Conservation (phyloP, 208 protist genomes). For the Leptomonas pyrrhocoris region DNA sequence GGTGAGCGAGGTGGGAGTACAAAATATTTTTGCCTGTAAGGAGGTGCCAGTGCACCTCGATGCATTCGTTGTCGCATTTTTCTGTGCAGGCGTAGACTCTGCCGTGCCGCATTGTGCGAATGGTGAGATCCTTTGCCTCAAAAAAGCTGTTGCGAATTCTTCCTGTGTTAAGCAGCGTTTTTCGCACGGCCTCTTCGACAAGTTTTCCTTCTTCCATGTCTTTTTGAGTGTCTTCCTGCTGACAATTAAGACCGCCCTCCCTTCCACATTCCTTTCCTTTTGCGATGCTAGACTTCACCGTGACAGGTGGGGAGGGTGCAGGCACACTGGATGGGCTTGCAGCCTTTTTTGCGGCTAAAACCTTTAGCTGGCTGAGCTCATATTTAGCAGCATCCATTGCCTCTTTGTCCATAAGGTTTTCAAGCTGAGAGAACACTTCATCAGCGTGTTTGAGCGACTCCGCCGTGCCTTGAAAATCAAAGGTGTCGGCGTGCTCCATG, state of each 20-base stretch:
- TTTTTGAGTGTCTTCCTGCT: slow-evolving; percentile 12
- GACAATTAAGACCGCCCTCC: neutral
- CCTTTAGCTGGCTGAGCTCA: slow-evolving; percentile 11
- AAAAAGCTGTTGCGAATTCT: slow-evolving; percentile 82
- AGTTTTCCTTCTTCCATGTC: slow-evolving; percentile 12
- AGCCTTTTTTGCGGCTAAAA: slow-evolving; percentile 12
- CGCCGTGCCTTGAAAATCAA: slow-evolving; percentile 49
- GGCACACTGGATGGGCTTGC: slow-evolving; percentile 3
- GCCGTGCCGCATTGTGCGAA: slow-evolving; percentile 71
- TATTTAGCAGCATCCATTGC: slow-evolving; percentile 9
- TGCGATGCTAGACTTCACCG: no score
- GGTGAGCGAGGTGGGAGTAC: slow-evolving; percentile 78
- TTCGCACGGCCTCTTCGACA: slow-evolving; percentile 33
- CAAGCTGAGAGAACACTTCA: slow-evolving; percentile 50
- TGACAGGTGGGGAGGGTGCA: neutral
- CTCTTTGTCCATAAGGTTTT: slow-evolving; percentile 39
- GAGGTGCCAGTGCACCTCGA: slow-evolving; percentile 90
- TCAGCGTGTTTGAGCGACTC: slow-evolving; percentile 51
- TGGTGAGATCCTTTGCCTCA: slow-evolving; percentile 63
- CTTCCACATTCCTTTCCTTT: neutral
- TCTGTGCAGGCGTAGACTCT: slow-evolving; percentile 78
- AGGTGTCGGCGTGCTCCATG: slow-evolving; percentile 32
- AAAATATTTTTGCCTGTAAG: slow-evolving; percentile 66
- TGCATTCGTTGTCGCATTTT: slow-evolving; percentile 54
- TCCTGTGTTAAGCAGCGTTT: slow-evolving; percentile 75